Conservation (phyloP, 441 rosid species). For the Adansonia rubrostipa region DNA sequence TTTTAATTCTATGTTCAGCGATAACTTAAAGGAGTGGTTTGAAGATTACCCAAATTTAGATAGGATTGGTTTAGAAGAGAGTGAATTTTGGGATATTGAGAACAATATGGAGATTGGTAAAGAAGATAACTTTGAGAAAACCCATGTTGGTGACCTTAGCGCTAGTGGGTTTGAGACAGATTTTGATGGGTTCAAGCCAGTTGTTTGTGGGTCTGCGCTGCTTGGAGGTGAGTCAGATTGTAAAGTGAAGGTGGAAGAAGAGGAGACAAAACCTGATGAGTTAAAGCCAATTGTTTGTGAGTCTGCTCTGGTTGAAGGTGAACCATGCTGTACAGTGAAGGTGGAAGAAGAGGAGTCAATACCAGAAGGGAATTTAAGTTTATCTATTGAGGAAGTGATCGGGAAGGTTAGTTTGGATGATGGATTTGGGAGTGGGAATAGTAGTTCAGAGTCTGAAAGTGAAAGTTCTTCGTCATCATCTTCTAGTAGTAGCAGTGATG, state of each 20-base stretch:
- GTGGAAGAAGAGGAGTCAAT: slow-evolving; percentile 40
- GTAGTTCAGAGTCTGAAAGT: slow-evolving; percentile 43
- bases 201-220: slow-evolving; percentile 24
- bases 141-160: slow-evolving; percentile 15
- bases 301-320: slow-evolving; percentile 31
- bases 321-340: slow-evolving; percentile 34
- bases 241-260: slow-evolving; percentile 43
- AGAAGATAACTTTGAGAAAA: slow-evolving; percentile 31
- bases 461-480: slow-evolving; percentile 50
- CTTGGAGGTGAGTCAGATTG: slow-evolving; percentile 35
- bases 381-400: slow-evolving; percentile 56
- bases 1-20: neutral
- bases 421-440: slow-evolving; percentile 32
- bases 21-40: slow-evolving; percentile 39
- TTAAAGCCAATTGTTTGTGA: slow-evolving; percentile 31
- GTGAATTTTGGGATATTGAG: slow-evolving; percentile 39
- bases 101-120: slow-evolving; percentile 39
- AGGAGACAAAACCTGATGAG: slow-evolving; percentile 16
- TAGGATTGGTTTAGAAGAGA: slow-evolving; percentile 35
- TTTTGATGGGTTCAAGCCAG: slow-evolving; percentile 32
- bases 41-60: slow-evolving; percentile 44
- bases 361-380: slow-evolving; percentile 37
- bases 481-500: slow-evolving; percentile 37
- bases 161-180: slow-evolving; percentile 22
- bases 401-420: slow-evolving; percentile 49